phyloP scores from a whole-genome alignment of 2,329 filamentous ascomycete species.

The Botrytis byssoidea region DNA sequence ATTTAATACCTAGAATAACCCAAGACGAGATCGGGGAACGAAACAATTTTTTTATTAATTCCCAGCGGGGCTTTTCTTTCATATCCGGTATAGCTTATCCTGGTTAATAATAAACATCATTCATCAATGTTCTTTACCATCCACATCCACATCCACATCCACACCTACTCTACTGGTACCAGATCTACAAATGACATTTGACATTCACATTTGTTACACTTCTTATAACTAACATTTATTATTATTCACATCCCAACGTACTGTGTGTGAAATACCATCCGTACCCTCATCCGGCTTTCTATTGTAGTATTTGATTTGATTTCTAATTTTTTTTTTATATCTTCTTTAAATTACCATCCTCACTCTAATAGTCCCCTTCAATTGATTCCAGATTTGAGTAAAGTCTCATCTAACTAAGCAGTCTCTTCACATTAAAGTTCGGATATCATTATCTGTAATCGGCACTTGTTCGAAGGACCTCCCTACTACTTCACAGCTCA shows the following conservation, averaged over 20 bases:
- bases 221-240: background rate
- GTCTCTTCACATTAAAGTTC: background rate
- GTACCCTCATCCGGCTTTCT: background rate
- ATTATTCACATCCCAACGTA: background rate
- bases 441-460: constrained; percentile 12
- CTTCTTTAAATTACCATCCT: background rate
- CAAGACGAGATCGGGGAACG: constrained; percentile 1
- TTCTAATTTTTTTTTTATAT: background rate
- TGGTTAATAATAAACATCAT: constrained; percentile 3
- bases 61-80: background rate
- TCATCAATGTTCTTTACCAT: background rate
- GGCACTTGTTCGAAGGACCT: background rate
- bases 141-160: background rate
- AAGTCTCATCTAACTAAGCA: background rate
- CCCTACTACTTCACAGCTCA: background rate
- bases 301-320: background rate
- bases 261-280: background rate
- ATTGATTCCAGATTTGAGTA: background rate
- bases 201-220: constrained; percentile 2
- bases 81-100: constrained; percentile 12
- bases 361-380: background rate
- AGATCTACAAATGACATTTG: constrained; percentile 3
- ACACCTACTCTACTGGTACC: background rate
- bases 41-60: background rate
- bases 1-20: background rate